Base-by-base conservation (phyloP, 805 yeast genomes). In the Ogataea degrootiae region DNA sequence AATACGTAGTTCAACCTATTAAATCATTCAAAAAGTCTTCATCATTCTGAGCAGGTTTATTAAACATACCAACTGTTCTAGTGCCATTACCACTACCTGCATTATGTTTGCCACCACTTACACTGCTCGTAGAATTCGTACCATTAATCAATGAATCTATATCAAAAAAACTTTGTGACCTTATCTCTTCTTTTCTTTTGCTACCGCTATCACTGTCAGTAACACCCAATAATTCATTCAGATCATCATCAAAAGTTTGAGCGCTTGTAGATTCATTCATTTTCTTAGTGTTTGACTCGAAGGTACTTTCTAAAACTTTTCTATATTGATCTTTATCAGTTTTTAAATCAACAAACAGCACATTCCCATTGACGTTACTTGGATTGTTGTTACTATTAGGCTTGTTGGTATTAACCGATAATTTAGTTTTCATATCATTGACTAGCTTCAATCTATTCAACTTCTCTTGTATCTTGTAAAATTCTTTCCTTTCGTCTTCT, bases 401-500 rank as follows among this genome's bases (percentile, higher is more conserved):
- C 37, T 34, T 23, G 12, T 29, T 29, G 14, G 34, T 36, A 9
- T 23, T 29, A 12, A 42, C 38, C 6, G 45, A 41, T 35, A 54
- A 29, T 49, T 45, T 50, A 21, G 41, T 29, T 29, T 46, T 53
- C 52, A 53, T 50, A 11, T 22, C 22, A 34, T 19, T 42, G 19
- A 53, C 49, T 21, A 56, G 37, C 35, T 60, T 63, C 41, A 47
- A 52, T 33, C 58, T 53, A 22, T 57, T 50, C 3, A 58, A 54
- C 34, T 56, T 56, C 26, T 54, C 46, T 36, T 61, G 56, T 7
- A 62, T 41, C 36, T 55, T 50, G 16, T 44, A 34, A 39, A 60
- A 61, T 40, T 60, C 46, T 23, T 50, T 41, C 16, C 31, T 47
- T 38, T 65, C 68, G 15, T 54, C 52, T 21, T 49, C 58, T 6